Evolutionary conservation across 2,329 filamentous ascomycete species (phyloP).

Genomic region (Aspergillus thermomutatus): DNA sequence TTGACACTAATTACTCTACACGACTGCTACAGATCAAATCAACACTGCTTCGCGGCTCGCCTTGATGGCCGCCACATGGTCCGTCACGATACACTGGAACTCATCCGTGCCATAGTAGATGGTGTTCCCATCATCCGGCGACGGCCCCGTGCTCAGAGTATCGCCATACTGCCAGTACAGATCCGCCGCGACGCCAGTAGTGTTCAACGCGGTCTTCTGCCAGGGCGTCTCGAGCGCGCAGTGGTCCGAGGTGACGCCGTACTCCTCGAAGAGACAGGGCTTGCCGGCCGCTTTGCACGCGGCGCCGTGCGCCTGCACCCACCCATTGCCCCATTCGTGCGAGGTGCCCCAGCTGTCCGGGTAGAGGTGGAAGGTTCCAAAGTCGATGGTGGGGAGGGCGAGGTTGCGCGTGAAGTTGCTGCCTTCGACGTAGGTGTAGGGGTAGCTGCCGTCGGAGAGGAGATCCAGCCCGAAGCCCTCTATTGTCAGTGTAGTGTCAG

Average conservation of each 20-base stretch:
- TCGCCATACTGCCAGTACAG: constrained; percentile 40
- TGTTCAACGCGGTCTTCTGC: constrained; percentile 33
- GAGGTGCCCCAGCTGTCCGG: constrained; percentile 41
- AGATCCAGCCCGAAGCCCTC: constrained; percentile 55
- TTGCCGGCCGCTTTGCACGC: constrained; percentile 38
- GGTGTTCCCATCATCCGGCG: constrained; percentile 30
- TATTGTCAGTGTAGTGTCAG: constrained; percentile 13
- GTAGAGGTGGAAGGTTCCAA: constrained; percentile 55
- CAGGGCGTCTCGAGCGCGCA: constrained; percentile 30
- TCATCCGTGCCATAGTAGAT: constrained; percentile 31
- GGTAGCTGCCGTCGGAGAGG: constrained; percentile 51
- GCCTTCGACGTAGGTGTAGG: constrained; percentile 51
- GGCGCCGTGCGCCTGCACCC: constrained; percentile 46
- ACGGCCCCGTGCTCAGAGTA: constrained; percentile 26
- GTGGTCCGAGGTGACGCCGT: constrained; percentile 30
- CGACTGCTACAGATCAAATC: too few relatives aligned
- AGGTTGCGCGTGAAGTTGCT: constrained; percentile 52
- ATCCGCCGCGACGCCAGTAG: constrained; percentile 34
- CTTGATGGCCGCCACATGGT: constrained; percentile 24
- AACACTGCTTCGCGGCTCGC: constrained; percentile 19
- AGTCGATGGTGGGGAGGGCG: constrained; percentile 53
- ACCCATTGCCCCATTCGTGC: constrained; percentile 45
- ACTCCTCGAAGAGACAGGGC: constrained; percentile 42
- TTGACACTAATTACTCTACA: too few relatives aligned
- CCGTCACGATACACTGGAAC: constrained; percentile 31